These are phyloP conservation scores for Globisporangium barbulae DNA, from an alignment of 352 stramenopile genomes.

Conservation along the genomic window DNA sequence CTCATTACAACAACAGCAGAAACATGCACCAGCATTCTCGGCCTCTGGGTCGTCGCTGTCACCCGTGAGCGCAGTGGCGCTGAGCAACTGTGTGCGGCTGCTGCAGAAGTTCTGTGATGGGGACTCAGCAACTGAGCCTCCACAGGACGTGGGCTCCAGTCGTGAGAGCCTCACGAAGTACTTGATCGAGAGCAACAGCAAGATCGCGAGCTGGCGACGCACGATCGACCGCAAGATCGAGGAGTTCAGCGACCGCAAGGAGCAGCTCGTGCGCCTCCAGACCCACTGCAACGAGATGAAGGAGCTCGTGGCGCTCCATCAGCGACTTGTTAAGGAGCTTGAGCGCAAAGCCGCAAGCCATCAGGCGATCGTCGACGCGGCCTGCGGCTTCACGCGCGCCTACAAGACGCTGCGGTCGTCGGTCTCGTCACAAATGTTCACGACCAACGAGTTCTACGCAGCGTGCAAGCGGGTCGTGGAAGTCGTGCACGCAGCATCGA, in stretches of 20 bases:
- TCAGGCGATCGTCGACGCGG: conserved; percentile 39
- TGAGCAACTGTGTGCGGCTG: conserved; percentile 45
- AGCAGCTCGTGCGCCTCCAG: conserved; percentile 39
- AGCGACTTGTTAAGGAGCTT: conserved; percentile 41
- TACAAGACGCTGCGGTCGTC: conserved; percentile 37
- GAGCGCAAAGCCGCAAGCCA: conserved; percentile 32
- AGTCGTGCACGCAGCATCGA: conserved; percentile 27
- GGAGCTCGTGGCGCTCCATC: conserved; percentile 41
- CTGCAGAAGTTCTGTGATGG: conserved; percentile 38
- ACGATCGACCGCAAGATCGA: conserved; percentile 40
- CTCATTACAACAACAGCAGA: not conserved
- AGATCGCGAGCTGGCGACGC: conserved; percentile 42
- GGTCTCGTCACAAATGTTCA: conserved; percentile 34
- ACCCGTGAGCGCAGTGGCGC: conserved; percentile 26
- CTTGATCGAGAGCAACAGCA: conserved; percentile 42
- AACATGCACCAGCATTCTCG: not conserved
- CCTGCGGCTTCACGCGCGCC: conserved; percentile 32
- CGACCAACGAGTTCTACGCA: conserved; percentile 31
- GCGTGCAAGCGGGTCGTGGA: conserved; percentile 41
- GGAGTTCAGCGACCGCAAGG: conserved; percentile 40
- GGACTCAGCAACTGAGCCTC: conserved; percentile 15
- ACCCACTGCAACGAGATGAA: conserved; percentile 43
- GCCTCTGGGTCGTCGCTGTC: conserved; percentile 12
- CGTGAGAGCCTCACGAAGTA: conserved; percentile 21
- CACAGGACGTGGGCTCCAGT: conserved; percentile 16